phyloP scores from a whole-genome alignment of 805 yeast genomes.

The Kuraishia borneana region DNA sequence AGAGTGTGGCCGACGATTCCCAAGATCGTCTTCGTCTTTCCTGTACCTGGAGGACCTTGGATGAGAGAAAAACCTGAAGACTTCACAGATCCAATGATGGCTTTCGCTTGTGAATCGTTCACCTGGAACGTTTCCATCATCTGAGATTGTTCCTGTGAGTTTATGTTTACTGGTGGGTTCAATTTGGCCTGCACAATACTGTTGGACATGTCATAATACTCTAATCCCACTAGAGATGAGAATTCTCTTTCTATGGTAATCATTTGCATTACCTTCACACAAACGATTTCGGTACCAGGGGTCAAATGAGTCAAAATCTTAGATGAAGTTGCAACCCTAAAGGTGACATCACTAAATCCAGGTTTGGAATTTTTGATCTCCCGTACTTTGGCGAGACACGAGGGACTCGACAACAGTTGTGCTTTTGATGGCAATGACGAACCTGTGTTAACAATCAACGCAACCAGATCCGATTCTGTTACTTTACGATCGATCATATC shows the following conservation, averaged over 20 bases:
- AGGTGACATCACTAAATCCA: constrained; percentile 63
- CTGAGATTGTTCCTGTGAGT: constrained; percentile 23
- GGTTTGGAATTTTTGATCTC: constrained; percentile 56
- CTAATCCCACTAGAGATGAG: constrained; percentile 71
- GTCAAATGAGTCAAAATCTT: constrained; percentile 44
- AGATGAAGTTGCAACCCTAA: constrained; percentile 48
- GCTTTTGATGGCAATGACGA: not conserved
- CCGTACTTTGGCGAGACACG: constrained; percentile 73
- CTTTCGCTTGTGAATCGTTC: constrained; percentile 85
- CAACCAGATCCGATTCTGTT: constrained; percentile 68
- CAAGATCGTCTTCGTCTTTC: constrained; percentile 93
- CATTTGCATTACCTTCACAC: constrained; percentile 75
- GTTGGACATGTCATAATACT: constrained; percentile 66
- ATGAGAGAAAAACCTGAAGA: constrained; percentile 76
- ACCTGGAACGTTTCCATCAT: constrained; percentile 45
- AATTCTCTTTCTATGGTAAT: constrained; percentile 89
- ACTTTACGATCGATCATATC: constrained; percentile 40
- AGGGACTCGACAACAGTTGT: constrained; percentile 1
- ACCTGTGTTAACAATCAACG: constrained; percentile 42
- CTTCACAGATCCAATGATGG: constrained; percentile 63
- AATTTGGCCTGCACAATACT: constrained; percentile 62
- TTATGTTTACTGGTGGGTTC: constrained; percentile 24
- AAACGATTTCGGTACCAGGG: constrained; percentile 54
- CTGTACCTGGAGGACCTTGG: constrained; percentile 99
- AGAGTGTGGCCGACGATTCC: constrained; percentile 79